Evolutionary conservation across 345 rosid genomes (phyloP), one percentile per base, ranked within the genome.

Genomic region (Eucalyptus dawsonii): DNA sequence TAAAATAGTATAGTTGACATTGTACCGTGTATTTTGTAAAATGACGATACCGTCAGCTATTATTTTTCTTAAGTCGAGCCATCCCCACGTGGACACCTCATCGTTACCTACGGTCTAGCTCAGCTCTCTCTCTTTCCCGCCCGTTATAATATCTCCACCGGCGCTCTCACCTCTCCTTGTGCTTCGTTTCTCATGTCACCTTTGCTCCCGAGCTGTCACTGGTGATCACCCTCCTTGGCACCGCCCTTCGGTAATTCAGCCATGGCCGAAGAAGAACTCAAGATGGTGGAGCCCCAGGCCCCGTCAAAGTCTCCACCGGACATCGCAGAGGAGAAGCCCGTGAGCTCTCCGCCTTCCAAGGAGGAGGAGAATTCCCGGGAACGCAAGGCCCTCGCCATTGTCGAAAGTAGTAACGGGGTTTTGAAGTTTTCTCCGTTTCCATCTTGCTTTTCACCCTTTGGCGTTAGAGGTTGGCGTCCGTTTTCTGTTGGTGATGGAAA

Each of bases 191-290:
- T 42, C 86, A 83, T 9, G 72, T 51, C 69, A 29, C 37, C 34
- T 24, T 89, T 56, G 24, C 87, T 25, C 87, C 89, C 19, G 50
- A 14, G 49, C 54, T 50, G 8, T 50, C 27, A 53, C 62, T 56
- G 60, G 40, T 53, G 44, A 24, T 80, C 24, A 25, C 69, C 50
- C 34, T 50, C 56, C n/a, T 21, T 22, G 16, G 50, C 88, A 58
- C 56, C 54, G 22, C 54, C 80, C 62, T 58, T 53, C 62, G 81
- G 53, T 7, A 40, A 72, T 12, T 85, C n/a, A 62, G 86, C 86
- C 54, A 94, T 94, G 96, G 93, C 94, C 19, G 93, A 93, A 88
- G 94, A 92, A 86, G 93, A 92, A 85, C 87, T 93, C 58, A 93
- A 92, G 93, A 93, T 90, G 92, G 88, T 89, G 9, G 96, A 94